These are phyloP conservation scores for Chlamydomonas reinhardtii DNA, from an alignment of 163 green algal species.

Conservation along the genomic window DNA sequence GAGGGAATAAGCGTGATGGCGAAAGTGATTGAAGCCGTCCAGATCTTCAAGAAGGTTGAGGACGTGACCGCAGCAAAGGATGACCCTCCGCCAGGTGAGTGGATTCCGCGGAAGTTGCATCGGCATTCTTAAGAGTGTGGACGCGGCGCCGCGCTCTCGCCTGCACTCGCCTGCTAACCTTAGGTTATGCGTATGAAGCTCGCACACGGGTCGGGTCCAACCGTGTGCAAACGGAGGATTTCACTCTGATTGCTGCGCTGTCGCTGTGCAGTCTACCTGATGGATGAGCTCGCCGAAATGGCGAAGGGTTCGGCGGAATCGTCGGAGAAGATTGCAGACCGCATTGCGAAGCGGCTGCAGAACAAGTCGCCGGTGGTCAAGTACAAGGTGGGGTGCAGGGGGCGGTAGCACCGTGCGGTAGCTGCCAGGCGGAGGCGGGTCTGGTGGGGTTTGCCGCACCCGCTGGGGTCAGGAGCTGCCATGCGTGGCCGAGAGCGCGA, in stretches of 20 bases:
- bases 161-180: no score
- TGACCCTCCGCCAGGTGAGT: slow-evolving; percentile 76
- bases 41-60: slow-evolving; percentile 79
- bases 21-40: slow-evolving; percentile 56
- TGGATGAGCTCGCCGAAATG: slow-evolving; percentile 87
- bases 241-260: neutral
- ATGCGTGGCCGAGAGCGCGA: no score
- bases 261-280: slow-evolving; percentile 81
- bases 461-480: no score
- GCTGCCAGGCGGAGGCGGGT: no score
- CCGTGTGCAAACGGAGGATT: neutral
- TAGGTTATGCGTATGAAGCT: no score
- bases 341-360: slow-evolving; percentile 74
- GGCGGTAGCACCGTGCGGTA: neutral
- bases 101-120: slow-evolving; percentile 29
- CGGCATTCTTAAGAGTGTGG: neutral
- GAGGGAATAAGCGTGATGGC: slow-evolving; percentile 40
- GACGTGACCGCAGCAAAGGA: slow-evolving; percentile 76
- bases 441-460: no score
- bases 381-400: slow-evolving; percentile 79
- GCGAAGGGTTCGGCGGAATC: slow-evolving; percentile 64
- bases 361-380: slow-evolving; percentile 86
- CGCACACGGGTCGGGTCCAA: no score
- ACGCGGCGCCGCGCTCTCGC: no score
- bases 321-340: slow-evolving; percentile 75